These are phyloP conservation scores for Suhomyces emberorum DNA, from an alignment of 805 yeast genomes.

Conservation along the genomic window DNA sequence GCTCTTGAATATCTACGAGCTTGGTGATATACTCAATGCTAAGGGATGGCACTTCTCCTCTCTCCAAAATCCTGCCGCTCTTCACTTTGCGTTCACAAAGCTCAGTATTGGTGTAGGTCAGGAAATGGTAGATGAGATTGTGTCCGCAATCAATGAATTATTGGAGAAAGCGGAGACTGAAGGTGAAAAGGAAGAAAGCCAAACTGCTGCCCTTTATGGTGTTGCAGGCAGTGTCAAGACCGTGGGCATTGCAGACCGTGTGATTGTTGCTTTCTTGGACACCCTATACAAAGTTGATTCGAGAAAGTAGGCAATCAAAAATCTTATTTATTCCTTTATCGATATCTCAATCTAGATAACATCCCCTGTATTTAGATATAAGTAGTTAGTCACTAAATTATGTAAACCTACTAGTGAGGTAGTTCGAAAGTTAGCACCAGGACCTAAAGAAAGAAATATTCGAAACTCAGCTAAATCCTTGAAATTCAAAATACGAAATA, in stretches of 20 bases:
- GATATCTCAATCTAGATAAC: no score
- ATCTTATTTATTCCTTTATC: no score
- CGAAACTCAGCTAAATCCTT: no score
- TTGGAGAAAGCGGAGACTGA: constrained; percentile 21
- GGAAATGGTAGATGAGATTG: constrained; percentile 53
- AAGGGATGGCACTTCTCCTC: constrained; percentile 89
- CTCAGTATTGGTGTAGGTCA: constrained; percentile 62
- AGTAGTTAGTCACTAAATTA: no score
- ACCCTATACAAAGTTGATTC: constrained; percentile 72
- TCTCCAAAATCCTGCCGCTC: constrained; percentile 84
- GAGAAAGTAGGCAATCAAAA: no score
- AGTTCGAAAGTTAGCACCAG: no score
- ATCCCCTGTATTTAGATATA: no score
- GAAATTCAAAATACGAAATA: no score
- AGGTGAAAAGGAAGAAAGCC: constrained; percentile 37
- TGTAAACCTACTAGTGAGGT: no score
- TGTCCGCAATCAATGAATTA: constrained; percentile 42
- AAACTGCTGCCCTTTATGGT: constrained; percentile 90
- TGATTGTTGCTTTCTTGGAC: constrained; percentile 81
- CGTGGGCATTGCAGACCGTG: constrained; percentile 74
- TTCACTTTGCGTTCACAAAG: constrained; percentile 85
- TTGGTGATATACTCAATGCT: constrained; percentile 66
- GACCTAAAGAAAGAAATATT: no score
- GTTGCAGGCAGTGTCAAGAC: constrained; percentile 91
- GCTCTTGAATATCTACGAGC: constrained; percentile 63